Evolutionary conservation across 768 basidiomycete species (phyloP).

Genomic region (Lentinus brumalis): DNA sequence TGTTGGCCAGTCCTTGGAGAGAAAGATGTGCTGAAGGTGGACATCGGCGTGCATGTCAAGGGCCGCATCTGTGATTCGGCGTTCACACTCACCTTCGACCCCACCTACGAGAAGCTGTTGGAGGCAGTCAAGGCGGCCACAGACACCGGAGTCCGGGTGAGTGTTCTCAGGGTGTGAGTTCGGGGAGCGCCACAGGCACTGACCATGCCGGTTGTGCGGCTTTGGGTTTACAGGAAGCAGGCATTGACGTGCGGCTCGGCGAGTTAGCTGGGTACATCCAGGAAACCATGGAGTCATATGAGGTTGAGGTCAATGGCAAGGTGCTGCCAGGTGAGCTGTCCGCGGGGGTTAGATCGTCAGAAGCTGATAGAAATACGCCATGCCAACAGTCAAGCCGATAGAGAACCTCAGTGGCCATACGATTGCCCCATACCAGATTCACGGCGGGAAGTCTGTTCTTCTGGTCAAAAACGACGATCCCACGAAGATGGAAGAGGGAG

Average conservation of each 20-base stretch:
- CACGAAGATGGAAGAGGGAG: slow-evolving; percentile 99
- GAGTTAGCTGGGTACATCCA: slow-evolving; percentile 92
- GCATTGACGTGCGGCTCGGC: slow-evolving; percentile 92
- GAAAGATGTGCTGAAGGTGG: slow-evolving; percentile 93
- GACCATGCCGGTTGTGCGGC: not conserved
- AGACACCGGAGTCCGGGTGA: slow-evolving; percentile 83
- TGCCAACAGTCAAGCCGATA: slow-evolving; percentile 80
- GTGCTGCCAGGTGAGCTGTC: slow-evolving; percentile 65
- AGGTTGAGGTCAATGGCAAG: slow-evolving; percentile 90
- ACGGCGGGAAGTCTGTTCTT: slow-evolving; percentile 90
- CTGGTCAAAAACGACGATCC: slow-evolving; percentile 88
- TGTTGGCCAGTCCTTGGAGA: slow-evolving; percentile 64
- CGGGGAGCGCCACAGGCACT: not conserved
- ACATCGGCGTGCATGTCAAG: slow-evolving; percentile 95
- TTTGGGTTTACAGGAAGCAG: slow-evolving; percentile 70
- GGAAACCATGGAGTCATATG: slow-evolving; percentile 99
- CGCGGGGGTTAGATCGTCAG: not conserved
- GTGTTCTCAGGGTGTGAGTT: slow-evolving; percentile 15
- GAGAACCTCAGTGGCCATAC: slow-evolving; percentile 94
- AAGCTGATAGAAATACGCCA: not conserved
- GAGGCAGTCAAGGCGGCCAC: slow-evolving; percentile 95
- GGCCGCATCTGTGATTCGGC: slow-evolving; percentile 96
- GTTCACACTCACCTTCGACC: slow-evolving; percentile 89
- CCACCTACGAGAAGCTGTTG: slow-evolving; percentile 84
- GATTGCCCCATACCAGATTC: slow-evolving; percentile 88